phyloP scores from a whole-genome alignment of 352 stramenopile genomes.

The Phytophthora meadii region DNA sequence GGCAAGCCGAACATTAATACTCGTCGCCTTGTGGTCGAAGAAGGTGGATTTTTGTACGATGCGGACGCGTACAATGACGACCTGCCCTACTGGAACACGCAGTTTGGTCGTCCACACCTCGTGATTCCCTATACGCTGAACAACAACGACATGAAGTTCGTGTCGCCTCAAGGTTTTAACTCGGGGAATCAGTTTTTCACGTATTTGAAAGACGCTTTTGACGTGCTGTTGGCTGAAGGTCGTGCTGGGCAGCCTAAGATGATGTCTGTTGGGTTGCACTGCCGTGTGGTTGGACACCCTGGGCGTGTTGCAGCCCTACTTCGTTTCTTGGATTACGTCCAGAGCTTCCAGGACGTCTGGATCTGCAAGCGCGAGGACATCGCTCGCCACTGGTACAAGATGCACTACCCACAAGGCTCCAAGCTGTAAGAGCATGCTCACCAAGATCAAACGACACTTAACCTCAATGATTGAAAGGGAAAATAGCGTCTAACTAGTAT shows the following conservation, averaged over 20 bases:
- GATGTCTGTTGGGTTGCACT: constrained; percentile 96
- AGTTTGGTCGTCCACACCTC: constrained; percentile 92
- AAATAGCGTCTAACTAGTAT: constrained; percentile 42
- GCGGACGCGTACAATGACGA: constrained; percentile 96
- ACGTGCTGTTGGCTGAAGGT: constrained; percentile 91
- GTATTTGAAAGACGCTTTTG: constrained; percentile 93
- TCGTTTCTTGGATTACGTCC: constrained; percentile 95
- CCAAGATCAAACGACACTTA: too few relatives aligned
- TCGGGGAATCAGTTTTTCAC: constrained; percentile 93
- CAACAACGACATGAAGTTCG: constrained; percentile 98
- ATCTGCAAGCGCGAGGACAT: constrained; percentile 95
- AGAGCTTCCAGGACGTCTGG: constrained; percentile 92
- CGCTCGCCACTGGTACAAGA: constrained; percentile 94
- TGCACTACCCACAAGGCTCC: constrained; percentile 67
- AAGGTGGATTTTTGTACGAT: constrained; percentile 97
- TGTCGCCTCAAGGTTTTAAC: constrained; percentile 92
- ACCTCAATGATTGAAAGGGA: constrained; percentile 5
- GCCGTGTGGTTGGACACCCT: constrained; percentile 90
- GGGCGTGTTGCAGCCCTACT: constrained; percentile 89
- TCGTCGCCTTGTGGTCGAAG: constrained; percentile 88
- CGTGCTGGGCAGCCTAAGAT: constrained; percentile 91
- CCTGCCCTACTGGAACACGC: constrained; percentile 94
- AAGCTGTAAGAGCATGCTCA: constrained; percentile 51
- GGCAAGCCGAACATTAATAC: constrained; percentile 95
- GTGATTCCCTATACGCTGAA: constrained; percentile 96